These are phyloP conservation scores for Candida namnaoensis DNA, from an alignment of 805 yeast species.

Conservation along the genomic window DNA sequence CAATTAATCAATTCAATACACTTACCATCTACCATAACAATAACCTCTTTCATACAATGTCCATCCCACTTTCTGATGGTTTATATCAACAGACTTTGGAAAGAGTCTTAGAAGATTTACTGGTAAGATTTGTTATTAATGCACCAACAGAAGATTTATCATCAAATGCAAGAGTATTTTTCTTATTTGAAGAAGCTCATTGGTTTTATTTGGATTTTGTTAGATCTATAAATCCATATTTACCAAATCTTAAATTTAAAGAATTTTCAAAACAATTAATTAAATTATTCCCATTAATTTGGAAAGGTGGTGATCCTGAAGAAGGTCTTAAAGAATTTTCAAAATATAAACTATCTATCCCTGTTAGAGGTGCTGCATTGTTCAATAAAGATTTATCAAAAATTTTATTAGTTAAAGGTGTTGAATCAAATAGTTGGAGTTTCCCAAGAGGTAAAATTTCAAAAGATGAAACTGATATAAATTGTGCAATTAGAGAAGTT, in stretches of 20 bases:
- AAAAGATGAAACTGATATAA: slow-evolving; percentile 80
- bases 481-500: slow-evolving; percentile 88
- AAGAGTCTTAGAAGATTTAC: slow-evolving; percentile 72
- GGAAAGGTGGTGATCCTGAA: slow-evolving; percentile 79
- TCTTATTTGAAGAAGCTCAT: slow-evolving; percentile 96
- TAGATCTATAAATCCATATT: slow-evolving; percentile 57
- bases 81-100: slow-evolving; percentile 61
- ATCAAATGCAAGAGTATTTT: slow-evolving; percentile 70
- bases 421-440: slow-evolving; percentile 80
- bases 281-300: slow-evolving; percentile 63
- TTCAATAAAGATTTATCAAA: slow-evolving; percentile 64
- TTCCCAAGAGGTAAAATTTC: slow-evolving; percentile 97
- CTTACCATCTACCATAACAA: not conserved
- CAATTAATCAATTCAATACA: not conserved
- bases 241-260: slow-evolving; percentile 75
- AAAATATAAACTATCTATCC: slow-evolving; percentile 80
- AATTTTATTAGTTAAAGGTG: slow-evolving; percentile 75
- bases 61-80: slow-evolving; percentile 45
- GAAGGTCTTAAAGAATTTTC: slow-evolving; percentile 75
- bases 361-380: slow-evolving; percentile 93
- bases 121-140: slow-evolving; percentile 85
- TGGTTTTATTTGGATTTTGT: slow-evolving; percentile 93
- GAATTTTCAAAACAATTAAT: slow-evolving; percentile 61
- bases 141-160: slow-evolving; percentile 88
- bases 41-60: slow-evolving; percentile 28